phyloP scores from a whole-genome alignment of 2,329 filamentous ascomycete genomes.

The Cephalotrichum gorgonifer region DNA sequence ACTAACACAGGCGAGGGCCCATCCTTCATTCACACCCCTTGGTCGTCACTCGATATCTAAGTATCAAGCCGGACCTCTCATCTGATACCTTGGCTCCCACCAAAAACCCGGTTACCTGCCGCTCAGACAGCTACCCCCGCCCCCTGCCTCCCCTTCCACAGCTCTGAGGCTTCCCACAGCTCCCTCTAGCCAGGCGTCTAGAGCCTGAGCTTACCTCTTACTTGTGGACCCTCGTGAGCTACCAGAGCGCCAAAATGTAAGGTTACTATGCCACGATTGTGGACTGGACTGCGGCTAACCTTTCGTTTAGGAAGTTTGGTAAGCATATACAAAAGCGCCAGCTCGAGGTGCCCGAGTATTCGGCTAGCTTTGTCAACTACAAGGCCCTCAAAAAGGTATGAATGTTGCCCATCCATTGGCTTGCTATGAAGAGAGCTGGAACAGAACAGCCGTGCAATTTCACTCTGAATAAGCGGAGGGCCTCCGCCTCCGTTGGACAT shows the following conservation, averaged over 20 bases:
- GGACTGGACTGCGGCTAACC: neutral
- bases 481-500: neutral
- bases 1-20: neutral
- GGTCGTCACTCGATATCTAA: neutral
- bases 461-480: constrained; percentile 3
- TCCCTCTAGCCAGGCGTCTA: neutral
- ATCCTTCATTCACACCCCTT: neutral
- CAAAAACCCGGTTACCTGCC: neutral
- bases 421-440: neutral
- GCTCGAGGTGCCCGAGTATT: constrained; percentile 98
- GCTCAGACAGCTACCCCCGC: neutral
- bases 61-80: neutral
- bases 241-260: constrained; percentile 2
- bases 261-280: neutral
- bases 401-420: no score
- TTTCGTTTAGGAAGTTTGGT: constrained; percentile 85
- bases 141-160: neutral
- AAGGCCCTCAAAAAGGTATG: constrained; percentile 95
- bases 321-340: constrained; percentile 99
- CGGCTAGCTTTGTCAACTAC: constrained; percentile 97
- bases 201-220: neutral
- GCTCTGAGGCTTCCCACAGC: neutral
- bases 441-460: neutral
- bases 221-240: neutral
- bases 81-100: neutral